These are phyloP conservation scores for Millerozyma acaciae DNA, from an alignment of 805 yeast species.

Conservation along the genomic window DNA sequence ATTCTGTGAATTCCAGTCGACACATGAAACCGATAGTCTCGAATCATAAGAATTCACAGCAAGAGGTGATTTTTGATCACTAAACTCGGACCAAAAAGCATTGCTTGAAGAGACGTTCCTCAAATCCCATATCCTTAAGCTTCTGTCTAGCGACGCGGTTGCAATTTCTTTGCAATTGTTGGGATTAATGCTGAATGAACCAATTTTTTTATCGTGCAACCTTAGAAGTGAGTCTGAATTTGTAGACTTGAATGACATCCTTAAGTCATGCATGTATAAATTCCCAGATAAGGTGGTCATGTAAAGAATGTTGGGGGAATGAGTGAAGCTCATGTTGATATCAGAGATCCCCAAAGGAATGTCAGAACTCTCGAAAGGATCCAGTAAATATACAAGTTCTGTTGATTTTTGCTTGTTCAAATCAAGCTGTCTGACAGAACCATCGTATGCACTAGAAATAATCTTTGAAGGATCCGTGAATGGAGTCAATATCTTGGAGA, in stretches of 20 bases:
- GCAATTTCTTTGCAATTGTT: slow-evolving; percentile 60
- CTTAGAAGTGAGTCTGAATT: slow-evolving; percentile 40
- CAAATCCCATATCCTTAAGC: slow-evolving; percentile 83
- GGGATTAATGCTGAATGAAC: slow-evolving; percentile 83
- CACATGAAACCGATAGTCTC: slow-evolving; percentile 76
- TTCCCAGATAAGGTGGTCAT: slow-evolving; percentile 79
- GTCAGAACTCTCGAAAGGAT: slow-evolving; percentile 47
- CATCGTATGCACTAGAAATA: slow-evolving; percentile 80
- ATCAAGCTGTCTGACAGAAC: slow-evolving; percentile 73
- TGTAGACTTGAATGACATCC: slow-evolving; percentile 39
- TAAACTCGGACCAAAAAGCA: slow-evolving; percentile 52
- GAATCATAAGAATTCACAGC: slow-evolving; percentile 62
- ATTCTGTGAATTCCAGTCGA: slow-evolving; percentile 72
- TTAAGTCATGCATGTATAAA: slow-evolving; percentile 67
- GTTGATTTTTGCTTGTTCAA: slow-evolving; percentile 54
- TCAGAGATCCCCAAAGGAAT: slow-evolving; percentile 66
- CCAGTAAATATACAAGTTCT: slow-evolving; percentile 43
- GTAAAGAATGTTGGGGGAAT: slow-evolving; percentile 52
- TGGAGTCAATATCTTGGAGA: slow-evolving; percentile 60
- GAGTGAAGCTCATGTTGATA: slow-evolving; percentile 48
- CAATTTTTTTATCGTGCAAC: slow-evolving; percentile 86
- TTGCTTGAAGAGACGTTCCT: slow-evolving; percentile 47
- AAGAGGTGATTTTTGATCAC: slow-evolving; percentile 46
- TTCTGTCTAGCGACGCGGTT: slow-evolving; percentile 85
- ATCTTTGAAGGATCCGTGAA: slow-evolving; percentile 50